These are phyloP conservation scores for Microstegium vimineum DNA, from an alignment of 176 grass and related monocot species.

Conservation along the genomic window DNA sequence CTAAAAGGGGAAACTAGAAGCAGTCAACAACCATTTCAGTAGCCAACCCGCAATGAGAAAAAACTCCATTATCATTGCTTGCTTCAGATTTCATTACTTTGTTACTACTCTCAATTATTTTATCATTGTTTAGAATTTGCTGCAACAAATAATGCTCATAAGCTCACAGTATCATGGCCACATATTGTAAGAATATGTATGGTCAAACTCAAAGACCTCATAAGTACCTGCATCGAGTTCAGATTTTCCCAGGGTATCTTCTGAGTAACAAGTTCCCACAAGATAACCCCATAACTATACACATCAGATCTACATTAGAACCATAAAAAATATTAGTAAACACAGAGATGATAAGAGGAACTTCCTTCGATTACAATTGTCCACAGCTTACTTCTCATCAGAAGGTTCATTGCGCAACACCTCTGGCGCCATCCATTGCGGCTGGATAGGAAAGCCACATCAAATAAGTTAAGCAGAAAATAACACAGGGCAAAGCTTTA, in stretches of 20 bases:
- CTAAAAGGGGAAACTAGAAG: background rate
- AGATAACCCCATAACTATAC: slow-evolving; percentile 93
- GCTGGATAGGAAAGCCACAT: slow-evolving; percentile 37
- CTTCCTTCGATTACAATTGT: slow-evolving; percentile 5
- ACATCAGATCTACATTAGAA: slow-evolving; percentile 83
- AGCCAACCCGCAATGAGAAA: background rate
- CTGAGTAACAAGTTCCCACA: slow-evolving; percentile 98
- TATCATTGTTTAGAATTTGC: background rate
- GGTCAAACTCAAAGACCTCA: background rate
- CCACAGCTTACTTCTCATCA: slow-evolving; percentile 76
- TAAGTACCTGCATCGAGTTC: slow-evolving; percentile 87
- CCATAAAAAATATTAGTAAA: slow-evolving; percentile 31
- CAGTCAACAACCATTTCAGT: background rate
- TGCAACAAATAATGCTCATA: slow-evolving; percentile 10
- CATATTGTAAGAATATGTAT: background rate
- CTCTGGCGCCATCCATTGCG: slow-evolving; percentile 99
- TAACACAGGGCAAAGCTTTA: too few relatives aligned
- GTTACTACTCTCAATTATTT: background rate
- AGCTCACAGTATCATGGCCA: background rate
- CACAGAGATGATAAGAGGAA: background rate
- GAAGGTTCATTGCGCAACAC: slow-evolving; percentile 93
- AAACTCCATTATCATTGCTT: background rate
- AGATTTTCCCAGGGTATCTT: slow-evolving; percentile 99
- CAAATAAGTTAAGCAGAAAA: too few relatives aligned
- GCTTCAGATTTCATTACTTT: background rate